Evolutionary conservation across 257 asterid genomes (phyloP), one percentile per base, ranked within the genome.

Genomic region (Salvia hispanica): DNA sequence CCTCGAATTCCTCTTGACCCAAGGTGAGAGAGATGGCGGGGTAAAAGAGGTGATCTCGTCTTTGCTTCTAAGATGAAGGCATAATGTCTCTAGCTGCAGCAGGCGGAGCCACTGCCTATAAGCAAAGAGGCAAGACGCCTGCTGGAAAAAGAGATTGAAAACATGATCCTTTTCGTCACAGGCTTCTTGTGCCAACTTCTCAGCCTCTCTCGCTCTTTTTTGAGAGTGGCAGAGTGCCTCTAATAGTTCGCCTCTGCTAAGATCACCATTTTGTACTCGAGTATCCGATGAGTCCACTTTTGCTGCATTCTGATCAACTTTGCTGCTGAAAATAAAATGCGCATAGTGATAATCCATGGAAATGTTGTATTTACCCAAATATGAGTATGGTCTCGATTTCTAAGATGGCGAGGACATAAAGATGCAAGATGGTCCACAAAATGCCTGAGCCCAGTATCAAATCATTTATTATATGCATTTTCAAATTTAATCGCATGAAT

Each of bases 221-320:
- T 86, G 93, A 46, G 93, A 86, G 76, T 86, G 88, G 82, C 93
- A 84, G 11, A 86, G 86, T 48, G 93, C 93, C 71, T 76, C 93
- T 37, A 84, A 60, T 72, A 86, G 73, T 58, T 86, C 56, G 13
- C n/a, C 63, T 80, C 81, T 74, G 82, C 73, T 86, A 14, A 84
- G 83, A 62, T 74, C 73, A 12, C 58, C 53, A 37, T 52, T 62
- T n/a, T 72, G 47, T 67, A 44, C 73, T 12, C 34, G 61, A 33
- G 76, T 60, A 47, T 71, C 72, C 25, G 75, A 54, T 50, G 76
- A 50, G 46, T 62, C 85, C 63, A 59, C 57, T 8, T 79, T 68
- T 44, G 66, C 39, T 63, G 76, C 44, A 46, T 70, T 57, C 8
- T 36, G 40, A 52, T 67, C 44, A 16, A 69, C 74, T 54, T 45